These are phyloP conservation scores for Trichosporon sp. DNA, from an alignment of 1,284 basidiomycete species.

Conservation along the genomic window DNA sequence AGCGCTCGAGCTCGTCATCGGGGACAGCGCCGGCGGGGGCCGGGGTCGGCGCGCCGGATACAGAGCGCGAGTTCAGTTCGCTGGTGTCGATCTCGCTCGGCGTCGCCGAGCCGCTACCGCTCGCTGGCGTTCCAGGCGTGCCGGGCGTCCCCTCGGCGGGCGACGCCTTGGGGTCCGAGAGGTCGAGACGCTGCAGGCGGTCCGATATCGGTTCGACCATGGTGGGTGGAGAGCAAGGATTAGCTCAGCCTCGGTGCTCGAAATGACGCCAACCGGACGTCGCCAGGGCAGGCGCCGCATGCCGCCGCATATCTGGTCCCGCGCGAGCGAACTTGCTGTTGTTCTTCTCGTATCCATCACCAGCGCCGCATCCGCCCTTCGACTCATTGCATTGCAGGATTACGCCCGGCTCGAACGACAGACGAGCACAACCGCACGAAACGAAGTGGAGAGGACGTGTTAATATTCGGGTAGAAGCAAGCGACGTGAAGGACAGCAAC, in stretches of 20 bases:
- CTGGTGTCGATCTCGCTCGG: neutral
- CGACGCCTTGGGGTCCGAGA: neutral
- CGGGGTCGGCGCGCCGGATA: neutral
- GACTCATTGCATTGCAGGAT: neutral
- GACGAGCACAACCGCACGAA: neutral
- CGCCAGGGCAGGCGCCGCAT: neutral
- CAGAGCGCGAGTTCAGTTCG: neutral
- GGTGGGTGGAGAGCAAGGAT: neutral
- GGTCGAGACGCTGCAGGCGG: neutral
- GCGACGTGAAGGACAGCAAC: too few species aligned
- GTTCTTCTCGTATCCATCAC: conserved; percentile 9
- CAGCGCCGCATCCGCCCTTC: conserved; percentile 1
- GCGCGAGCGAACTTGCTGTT: neutral
- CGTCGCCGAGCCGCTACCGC: neutral
- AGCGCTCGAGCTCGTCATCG: conserved; percentile 59
- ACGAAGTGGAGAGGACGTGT: neutral
- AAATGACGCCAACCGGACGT: neutral
- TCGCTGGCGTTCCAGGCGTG: neutral
- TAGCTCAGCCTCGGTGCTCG: neutral
- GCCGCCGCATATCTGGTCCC: neutral
- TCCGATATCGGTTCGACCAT: conserved; percentile 6
- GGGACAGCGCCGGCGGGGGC: conserved; percentile 3
- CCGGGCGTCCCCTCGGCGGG: neutral
- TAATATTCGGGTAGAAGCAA: neutral
- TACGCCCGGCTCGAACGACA: neutral